A percentile compares a stretch with the other conserved stretches of the same genome.
phyloP scores from a whole-genome alignment of 768 basidiomycete species.

The Tephrocybe sp. region DNA sequence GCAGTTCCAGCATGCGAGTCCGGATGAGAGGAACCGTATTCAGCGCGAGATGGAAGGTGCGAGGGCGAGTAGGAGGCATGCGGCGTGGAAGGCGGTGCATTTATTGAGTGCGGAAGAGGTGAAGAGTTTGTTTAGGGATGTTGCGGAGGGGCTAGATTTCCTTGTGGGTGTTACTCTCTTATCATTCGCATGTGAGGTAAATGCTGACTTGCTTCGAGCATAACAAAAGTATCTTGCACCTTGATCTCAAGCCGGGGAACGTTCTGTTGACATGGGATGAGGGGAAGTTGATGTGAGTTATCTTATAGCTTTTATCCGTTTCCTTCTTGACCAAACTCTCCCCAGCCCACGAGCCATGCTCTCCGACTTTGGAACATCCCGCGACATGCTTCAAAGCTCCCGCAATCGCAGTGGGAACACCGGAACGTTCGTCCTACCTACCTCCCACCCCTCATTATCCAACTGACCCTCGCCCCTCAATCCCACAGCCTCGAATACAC shows the following conservation, averaged over 20 bases:
- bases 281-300: conserved; percentile 70
- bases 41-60: conserved; percentile 48
- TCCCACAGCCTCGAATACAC: conserved; percentile 74
- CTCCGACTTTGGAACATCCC: conserved; percentile 93
- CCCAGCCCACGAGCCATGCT: conserved; percentile 89
- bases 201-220: conserved; percentile 47
- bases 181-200: conserved; percentile 2
- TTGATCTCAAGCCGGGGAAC: conserved; percentile 94
- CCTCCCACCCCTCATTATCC: not conserved
- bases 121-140: conserved; percentile 75
- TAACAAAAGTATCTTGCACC: conserved; percentile 81
- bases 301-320: not conserved
- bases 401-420: conserved; percentile 86
- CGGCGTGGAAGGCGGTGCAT: conserved; percentile 74
- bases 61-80: conserved; percentile 21
- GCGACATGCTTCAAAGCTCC: conserved; percentile 79
- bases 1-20: conserved; percentile 62
- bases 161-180: conserved; percentile 51
- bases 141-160: conserved; percentile 85
- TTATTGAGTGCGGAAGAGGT: conserved; percentile 85
- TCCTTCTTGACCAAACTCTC: conserved; percentile 1
- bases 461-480: not conserved
- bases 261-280: conserved; percentile 93
- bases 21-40: conserved; percentile 63
- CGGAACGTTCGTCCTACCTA: conserved; percentile 68